Conservation (phyloP, 768 basidiomycete genomes). For the Lentinula sp. region DNA sequence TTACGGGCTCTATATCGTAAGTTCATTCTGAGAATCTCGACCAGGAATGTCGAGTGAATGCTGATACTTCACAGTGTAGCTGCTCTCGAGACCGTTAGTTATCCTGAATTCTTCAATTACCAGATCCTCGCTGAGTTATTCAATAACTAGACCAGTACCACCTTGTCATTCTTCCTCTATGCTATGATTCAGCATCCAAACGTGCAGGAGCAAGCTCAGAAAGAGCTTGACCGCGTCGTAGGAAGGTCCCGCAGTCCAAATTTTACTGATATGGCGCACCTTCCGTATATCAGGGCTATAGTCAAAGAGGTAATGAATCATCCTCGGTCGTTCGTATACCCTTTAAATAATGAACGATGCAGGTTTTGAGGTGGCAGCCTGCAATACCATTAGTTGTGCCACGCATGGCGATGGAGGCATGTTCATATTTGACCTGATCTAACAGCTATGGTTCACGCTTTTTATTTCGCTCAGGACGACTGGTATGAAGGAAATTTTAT, state of each 20-base stretch:
- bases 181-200: conserved; percentile 1
- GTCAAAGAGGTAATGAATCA: conserved; percentile 1
- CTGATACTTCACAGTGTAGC: neutral
- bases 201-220: neutral
- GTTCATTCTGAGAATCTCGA: neutral
- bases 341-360: rapidly evolving
- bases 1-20: neutral
- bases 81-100: neutral
- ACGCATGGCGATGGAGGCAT: neutral
- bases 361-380: conserved; percentile 20
- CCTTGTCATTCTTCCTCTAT: neutral
- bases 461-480: conserved; percentile 29
- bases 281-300: neutral
- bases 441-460: conserved; percentile 23
- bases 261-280: conserved; percentile 2
- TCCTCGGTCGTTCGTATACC: neutral
- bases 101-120: neutral
- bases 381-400: conserved; percentile 22
- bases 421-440: neutral
- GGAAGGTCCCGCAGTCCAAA: neutral
- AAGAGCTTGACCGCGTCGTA: conserved; percentile 3
- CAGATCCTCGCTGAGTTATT: neutral
- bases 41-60: neutral
- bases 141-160: neutral
- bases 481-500: conserved; percentile 38